phyloP scores from a whole-genome alignment of 805 yeast genomes.

The Metschnikowia continentalis region DNA sequence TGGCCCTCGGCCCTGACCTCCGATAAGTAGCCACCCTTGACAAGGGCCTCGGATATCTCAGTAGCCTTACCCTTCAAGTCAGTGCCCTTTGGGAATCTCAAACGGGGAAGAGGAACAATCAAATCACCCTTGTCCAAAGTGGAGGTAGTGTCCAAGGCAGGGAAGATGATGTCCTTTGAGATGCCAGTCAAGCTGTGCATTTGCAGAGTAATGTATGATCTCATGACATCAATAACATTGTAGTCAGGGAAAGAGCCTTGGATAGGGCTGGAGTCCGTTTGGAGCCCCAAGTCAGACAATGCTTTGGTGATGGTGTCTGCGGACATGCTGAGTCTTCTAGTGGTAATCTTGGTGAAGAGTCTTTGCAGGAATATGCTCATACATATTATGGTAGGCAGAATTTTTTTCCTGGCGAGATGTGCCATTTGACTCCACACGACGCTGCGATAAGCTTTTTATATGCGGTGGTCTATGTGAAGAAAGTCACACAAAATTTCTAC shows the following conservation, averaged over 20 bases:
- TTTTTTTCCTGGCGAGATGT: conserved; percentile 1
- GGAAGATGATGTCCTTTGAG: conserved; percentile 62
- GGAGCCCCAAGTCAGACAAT: conserved; percentile 34
- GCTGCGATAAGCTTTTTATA: background rate
- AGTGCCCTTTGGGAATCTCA: conserved; percentile 64
- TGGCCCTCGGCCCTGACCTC: conserved; percentile 83
- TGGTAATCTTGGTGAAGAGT: conserved; percentile 4
- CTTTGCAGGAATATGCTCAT: conserved; percentile 10
- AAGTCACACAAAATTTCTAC: background rate
- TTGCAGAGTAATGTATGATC: conserved; percentile 84
- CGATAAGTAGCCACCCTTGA: conserved; percentile 62
- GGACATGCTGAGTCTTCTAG: conserved; percentile 14
- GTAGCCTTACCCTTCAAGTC: conserved; percentile 69
- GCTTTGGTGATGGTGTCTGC: conserved; percentile 31
- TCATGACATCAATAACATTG: conserved; percentile 82
- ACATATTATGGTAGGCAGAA: background rate
- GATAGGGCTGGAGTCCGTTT: conserved; percentile 38
- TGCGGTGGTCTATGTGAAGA: background rate
- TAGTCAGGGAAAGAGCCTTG: conserved; percentile 68
- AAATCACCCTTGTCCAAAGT: conserved; percentile 90
- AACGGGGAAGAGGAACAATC: conserved; percentile 86
- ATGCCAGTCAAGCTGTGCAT: conserved; percentile 71
- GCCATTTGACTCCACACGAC: conserved; percentile 3
- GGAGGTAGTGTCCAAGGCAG: conserved; percentile 83
- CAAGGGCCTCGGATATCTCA: conserved; percentile 77